Conservation (phyloP, 139 green algal species). For the Micractinium conductrix region DNA sequence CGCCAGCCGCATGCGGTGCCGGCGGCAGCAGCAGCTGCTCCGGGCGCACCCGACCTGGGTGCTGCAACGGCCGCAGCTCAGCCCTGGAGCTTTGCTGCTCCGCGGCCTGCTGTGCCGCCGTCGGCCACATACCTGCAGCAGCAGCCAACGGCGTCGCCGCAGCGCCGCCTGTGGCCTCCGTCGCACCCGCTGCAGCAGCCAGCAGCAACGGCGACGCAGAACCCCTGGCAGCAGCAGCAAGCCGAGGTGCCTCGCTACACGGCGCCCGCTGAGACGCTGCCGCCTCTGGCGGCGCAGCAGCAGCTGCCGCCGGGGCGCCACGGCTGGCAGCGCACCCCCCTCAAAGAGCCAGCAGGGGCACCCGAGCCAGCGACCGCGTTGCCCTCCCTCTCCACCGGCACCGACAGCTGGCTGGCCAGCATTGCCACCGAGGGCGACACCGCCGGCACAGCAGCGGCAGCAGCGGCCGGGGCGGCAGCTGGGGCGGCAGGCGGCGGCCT, state of each 20-base stretch:
- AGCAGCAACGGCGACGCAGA: not conserved
- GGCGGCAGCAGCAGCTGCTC: not conserved
- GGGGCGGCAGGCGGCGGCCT: not conserved
- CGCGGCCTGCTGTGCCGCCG: too few species aligned
- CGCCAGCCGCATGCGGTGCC: not conserved
- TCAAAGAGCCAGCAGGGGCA: not conserved
- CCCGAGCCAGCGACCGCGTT: not conserved
- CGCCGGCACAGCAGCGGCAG: not conserved
- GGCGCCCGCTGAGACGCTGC: not conserved
- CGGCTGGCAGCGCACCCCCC: constrained; percentile 15
- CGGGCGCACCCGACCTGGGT: not conserved
- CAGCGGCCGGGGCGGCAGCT: not conserved
- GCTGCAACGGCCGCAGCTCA: not conserved
- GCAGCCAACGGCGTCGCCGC: not conserved
- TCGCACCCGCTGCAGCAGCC: not conserved
- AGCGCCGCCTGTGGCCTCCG: not conserved
- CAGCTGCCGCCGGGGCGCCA: not conserved
- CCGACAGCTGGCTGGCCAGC: not conserved
- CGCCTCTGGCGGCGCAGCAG: not conserved
- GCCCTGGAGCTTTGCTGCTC: too few species aligned
- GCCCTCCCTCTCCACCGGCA: not conserved
- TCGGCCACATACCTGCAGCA: not conserved
- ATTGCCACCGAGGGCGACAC: not conserved
- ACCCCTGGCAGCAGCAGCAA: not conserved
- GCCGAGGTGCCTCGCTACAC: not conserved